Evolutionary conservation across 2,329 filamentous ascomycete species (phyloP).

Genomic region (Scedosporium dehoogii): DNA sequence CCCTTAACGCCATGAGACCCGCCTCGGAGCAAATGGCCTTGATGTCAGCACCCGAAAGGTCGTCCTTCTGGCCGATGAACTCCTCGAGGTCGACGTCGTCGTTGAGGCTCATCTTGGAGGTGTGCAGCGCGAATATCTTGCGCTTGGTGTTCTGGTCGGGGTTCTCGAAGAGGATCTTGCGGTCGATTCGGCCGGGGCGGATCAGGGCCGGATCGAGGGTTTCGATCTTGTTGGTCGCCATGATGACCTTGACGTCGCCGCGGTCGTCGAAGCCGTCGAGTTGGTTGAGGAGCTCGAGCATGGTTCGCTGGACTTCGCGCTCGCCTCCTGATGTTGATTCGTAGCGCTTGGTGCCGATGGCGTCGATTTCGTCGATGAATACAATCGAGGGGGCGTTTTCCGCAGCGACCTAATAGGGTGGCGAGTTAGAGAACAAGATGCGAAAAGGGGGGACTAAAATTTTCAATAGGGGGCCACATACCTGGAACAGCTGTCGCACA

Average conservation of each 20-base stretch:
- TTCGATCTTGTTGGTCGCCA: slow-evolving; percentile 99
- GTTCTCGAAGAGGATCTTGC: slow-evolving; percentile 77
- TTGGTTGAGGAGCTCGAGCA: slow-evolving; percentile 97
- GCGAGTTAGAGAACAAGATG: not conserved
- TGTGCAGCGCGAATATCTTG: slow-evolving; percentile 98
- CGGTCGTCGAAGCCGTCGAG: slow-evolving; percentile 98
- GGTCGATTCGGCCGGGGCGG: slow-evolving; percentile 92
- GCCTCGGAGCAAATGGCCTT: slow-evolving; percentile 98
- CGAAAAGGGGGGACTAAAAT: not conserved
- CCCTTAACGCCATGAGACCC: slow-evolving; percentile 84
- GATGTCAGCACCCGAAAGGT: slow-evolving; percentile 93
- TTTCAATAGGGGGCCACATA: slow-evolving; percentile 21
- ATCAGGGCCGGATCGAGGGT: slow-evolving; percentile 93
- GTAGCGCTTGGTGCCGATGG: slow-evolving; percentile 97
- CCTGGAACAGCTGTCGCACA: slow-evolving; percentile 90
- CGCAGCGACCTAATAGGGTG: slow-evolving; percentile 58
- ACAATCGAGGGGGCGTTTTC: slow-evolving; percentile 96
- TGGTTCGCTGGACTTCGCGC: slow-evolving; percentile 93
- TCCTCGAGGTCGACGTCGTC: slow-evolving; percentile 98
- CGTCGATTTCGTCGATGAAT: slow-evolving; percentile 98
- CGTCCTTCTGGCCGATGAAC: slow-evolving; percentile 97
- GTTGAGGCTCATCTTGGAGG: slow-evolving; percentile 94
- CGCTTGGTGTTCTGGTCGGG: slow-evolving; percentile 76
- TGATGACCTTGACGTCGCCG: slow-evolving; percentile 98
- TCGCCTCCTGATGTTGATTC: slow-evolving; percentile 95